Evolutionary conservation across 78 protist species (phyloP).

Genomic region (Dictyostelium firmibasis): DNA sequence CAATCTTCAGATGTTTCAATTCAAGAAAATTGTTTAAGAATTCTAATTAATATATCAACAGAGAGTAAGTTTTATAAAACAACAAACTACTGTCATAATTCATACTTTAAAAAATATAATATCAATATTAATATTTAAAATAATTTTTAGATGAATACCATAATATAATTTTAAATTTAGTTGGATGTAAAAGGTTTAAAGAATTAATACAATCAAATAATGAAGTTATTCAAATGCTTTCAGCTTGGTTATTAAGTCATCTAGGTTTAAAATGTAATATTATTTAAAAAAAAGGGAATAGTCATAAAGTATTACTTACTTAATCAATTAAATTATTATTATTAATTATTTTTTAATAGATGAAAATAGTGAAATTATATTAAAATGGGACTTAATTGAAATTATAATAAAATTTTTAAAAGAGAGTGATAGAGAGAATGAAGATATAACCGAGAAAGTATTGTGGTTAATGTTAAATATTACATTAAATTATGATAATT

Average conservation of each 20-base stretch:
- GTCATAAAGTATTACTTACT: no score
- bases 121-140: not conserved
- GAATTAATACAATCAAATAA: conserved; percentile 49
- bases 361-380: conserved; percentile 30
- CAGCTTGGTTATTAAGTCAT: conserved; percentile 73
- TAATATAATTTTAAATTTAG: not conserved
- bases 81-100: no score
- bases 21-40: conserved; percentile 43
- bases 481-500: conserved; percentile 27
- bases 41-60: conserved; percentile 50
- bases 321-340: no score
- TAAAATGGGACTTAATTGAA: conserved; percentile 34
- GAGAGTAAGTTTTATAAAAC: conserved; percentile 27
- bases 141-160: conserved; percentile 3
- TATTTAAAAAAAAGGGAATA: no score
- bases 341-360: not conserved
- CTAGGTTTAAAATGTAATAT: conserved; percentile 47
- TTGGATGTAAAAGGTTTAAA: conserved; percentile 24
- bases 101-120: no score
- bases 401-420: not conserved
- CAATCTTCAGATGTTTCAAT: conserved; percentile 63
- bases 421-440: conserved; percentile 14
- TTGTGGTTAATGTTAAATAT: conserved; percentile 62
- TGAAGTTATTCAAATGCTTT: conserved; percentile 67
- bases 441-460: conserved; percentile 48